These are phyloP conservation scores for Saturnispora gosingensis DNA, from an alignment of 805 yeast species.

Conservation along the genomic window DNA sequence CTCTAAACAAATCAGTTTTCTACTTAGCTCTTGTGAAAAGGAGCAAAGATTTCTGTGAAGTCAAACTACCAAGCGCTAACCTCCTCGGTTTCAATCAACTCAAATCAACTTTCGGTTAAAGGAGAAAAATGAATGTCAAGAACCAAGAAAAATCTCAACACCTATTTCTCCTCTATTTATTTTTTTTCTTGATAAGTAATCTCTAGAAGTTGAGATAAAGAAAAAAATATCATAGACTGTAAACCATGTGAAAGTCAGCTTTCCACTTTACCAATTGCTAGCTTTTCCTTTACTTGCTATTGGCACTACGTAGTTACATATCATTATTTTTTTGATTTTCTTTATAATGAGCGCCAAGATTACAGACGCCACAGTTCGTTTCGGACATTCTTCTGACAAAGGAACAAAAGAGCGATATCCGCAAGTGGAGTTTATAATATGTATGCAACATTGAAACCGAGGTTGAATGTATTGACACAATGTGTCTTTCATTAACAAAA, in stretches of 20 bases:
- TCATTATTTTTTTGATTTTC: neutral
- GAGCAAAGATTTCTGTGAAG: neutral
- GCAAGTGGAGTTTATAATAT: neutral
- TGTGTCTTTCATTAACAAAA: neutral
- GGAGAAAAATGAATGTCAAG: slow-evolving; percentile 27
- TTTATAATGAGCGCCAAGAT: neutral
- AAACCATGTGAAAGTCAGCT: neutral
- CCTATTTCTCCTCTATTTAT: neutral
- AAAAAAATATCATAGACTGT: neutral
- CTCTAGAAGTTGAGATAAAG: neutral
- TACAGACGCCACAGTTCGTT: neutral
- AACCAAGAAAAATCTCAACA: neutral
- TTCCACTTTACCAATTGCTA: neutral
- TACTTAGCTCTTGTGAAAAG: neutral
- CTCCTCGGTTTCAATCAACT: neutral
- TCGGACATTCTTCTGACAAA: neutral
- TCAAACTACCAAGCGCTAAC: neutral
- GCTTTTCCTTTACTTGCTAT: neutral
- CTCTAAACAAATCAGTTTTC: slow-evolving; percentile 1
- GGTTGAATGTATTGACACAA: neutral
- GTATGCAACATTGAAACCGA: neutral
- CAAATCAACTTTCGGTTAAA: slow-evolving; percentile 14
- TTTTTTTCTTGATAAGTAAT: neutral
- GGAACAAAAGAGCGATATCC: neutral
- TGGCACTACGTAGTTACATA: neutral